Evolutionary conservation across 805 yeast species (phyloP).

Genomic region (Saccharomyces mikatae): DNA sequence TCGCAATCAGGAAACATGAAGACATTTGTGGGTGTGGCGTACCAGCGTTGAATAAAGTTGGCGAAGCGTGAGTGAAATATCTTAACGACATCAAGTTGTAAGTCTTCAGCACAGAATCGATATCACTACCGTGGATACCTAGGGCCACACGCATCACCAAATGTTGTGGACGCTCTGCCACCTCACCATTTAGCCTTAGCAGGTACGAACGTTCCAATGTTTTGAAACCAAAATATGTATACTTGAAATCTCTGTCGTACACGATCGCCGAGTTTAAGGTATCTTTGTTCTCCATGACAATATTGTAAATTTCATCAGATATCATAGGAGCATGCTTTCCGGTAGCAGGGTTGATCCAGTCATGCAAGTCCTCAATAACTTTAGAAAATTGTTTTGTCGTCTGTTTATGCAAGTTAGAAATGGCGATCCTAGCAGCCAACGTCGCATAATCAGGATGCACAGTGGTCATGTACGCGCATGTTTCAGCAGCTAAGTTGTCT

Average conservation of each 20-base stretch:
- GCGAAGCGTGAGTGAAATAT: constrained; percentile 90
- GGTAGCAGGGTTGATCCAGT: constrained; percentile 75
- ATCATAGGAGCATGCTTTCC: constrained; percentile 62
- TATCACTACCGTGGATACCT: constrained; percentile 73
- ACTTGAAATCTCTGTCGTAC: constrained; percentile 66
- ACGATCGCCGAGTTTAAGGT: constrained; percentile 66
- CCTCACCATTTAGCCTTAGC: constrained; percentile 50
- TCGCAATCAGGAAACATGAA: constrained; percentile 84
- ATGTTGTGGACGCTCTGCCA: constrained; percentile 90
- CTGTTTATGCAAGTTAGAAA: constrained; percentile 89
- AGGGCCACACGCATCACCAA: constrained; percentile 84
- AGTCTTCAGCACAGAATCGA: constrained; percentile 65
- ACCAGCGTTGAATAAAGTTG: constrained; percentile 90
- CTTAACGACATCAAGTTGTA: constrained; percentile 80
- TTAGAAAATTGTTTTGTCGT: constrained; percentile 80
- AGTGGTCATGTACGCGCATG: constrained; percentile 96
- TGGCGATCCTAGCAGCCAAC: constrained; percentile 91
- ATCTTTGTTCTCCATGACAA: constrained; percentile 56
- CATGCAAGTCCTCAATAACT: constrained; percentile 64
- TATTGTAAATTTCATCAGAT: constrained; percentile 53
- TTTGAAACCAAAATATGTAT: constrained; percentile 83
- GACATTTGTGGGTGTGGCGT: constrained; percentile 79
- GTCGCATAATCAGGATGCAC: constrained; percentile 96
- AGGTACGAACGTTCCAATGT: constrained; percentile 87
- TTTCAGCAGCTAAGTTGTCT: constrained; percentile 84